These are phyloP conservation scores for Acorus gramineus DNA, from an alignment of 106 monocot species.

Conservation along the genomic window DNA sequence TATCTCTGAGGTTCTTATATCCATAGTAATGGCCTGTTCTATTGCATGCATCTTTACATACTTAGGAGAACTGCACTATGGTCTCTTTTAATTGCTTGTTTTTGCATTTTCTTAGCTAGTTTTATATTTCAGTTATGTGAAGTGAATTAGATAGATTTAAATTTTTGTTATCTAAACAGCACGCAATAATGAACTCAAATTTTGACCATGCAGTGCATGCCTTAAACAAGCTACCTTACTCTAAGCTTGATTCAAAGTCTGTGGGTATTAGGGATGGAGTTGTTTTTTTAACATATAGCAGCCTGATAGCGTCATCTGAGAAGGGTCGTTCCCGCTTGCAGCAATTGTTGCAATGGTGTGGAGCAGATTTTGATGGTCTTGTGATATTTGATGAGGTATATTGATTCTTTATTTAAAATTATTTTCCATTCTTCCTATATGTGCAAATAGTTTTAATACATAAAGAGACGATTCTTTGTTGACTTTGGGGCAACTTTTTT, in stretches of 20 bases:
- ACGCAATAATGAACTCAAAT: background rate
- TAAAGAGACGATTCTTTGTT: background rate
- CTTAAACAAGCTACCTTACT: conserved; percentile 93
- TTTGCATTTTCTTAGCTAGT: too few species aligned
- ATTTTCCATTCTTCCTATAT: too few species aligned
- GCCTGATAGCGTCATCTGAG: conserved; percentile 96
- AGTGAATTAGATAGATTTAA: too few species aligned
- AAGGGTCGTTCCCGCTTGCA: conserved; percentile 91
- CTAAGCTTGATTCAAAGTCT: conserved; percentile 96
- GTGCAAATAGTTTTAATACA: background rate
- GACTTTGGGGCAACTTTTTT: background rate
- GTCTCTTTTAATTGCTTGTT: too few species aligned
- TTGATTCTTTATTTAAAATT: too few species aligned
- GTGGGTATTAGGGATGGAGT: conserved; percentile 93
- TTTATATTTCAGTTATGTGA: too few species aligned
- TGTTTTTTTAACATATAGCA: conserved; percentile 87
- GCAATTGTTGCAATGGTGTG: conserved; percentile 95
- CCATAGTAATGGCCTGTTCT: too few species aligned
- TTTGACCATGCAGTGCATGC: conserved; percentile 68
- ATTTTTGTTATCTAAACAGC: background rate
- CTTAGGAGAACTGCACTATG: too few species aligned
- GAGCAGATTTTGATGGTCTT: conserved; percentile 85
- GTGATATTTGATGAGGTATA: conserved; percentile 96
- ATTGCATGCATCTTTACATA: too few species aligned
- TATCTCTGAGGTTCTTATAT: too few species aligned